A percentile compares a stretch with the other conserved stretches of the same genome.
phyloP scores from a whole-genome alignment of 2,329 filamentous ascomycete species.

The Exophiala oligosperma region DNA sequence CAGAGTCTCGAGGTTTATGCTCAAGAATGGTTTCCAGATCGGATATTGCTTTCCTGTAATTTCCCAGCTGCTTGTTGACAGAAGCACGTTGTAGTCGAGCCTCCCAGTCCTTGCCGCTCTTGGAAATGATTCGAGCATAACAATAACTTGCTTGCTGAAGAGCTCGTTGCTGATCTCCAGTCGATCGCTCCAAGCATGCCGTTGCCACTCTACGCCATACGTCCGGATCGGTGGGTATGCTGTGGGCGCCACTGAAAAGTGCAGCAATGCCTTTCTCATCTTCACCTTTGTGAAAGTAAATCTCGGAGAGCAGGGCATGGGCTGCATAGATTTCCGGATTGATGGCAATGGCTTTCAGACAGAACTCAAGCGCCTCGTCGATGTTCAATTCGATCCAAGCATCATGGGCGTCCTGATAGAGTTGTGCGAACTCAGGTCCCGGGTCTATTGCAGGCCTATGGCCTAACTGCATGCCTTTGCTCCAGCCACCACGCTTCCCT shows the following conservation, averaged over 20 bases:
- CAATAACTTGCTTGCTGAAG: conserved; percentile 54
- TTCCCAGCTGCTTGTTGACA: conserved; percentile 52
- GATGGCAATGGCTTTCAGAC: conserved; percentile 51
- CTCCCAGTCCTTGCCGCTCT: conserved; percentile 53
- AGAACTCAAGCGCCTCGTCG: conserved; percentile 43
- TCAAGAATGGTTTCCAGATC: conserved; percentile 58
- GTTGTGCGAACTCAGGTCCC: conserved; percentile 47
- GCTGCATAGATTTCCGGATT: conserved; percentile 65
- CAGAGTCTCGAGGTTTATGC: conserved; percentile 54
- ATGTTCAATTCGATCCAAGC: conserved; percentile 49
- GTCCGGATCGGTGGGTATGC: conserved; percentile 54
- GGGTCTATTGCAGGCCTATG: conserved; percentile 49
- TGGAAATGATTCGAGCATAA: conserved; percentile 54
- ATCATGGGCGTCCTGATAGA: conserved; percentile 49
- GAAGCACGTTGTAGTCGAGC: conserved; percentile 57
- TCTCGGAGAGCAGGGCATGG: conserved; percentile 61
- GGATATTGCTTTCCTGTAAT: conserved; percentile 47
- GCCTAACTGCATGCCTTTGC: conserved; percentile 48
- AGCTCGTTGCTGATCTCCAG: conserved; percentile 43
- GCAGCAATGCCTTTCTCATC: conserved; percentile 57
- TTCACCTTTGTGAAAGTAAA: conserved; percentile 57
- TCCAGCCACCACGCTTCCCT: conserved; percentile 34
- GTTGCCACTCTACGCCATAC: conserved; percentile 60
- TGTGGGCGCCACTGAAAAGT: conserved; percentile 59
- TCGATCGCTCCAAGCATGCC: conserved; percentile 49